A percentile compares a stretch with the other conserved stretches of the same genome.
Conservation (phyloP, 305 asterid species). For the Salvia sclarea region DNA sequence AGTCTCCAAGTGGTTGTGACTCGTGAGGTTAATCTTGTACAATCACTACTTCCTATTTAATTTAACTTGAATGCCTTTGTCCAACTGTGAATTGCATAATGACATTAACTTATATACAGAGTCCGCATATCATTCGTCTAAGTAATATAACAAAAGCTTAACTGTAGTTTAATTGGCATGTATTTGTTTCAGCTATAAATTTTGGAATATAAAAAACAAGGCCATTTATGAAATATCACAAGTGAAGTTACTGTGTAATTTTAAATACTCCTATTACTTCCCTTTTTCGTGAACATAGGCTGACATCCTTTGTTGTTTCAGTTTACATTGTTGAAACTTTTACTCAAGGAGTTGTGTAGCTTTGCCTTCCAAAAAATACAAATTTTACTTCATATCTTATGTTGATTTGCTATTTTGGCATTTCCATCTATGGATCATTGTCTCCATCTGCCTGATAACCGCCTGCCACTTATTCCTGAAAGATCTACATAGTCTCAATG, state of each 20-base stretch:
- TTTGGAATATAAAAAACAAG: background rate
- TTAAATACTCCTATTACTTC: background rate
- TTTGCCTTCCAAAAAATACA: constrained; percentile 4
- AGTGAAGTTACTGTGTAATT: constrained; percentile 6
- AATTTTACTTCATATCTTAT: background rate
- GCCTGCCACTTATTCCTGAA: constrained; percentile 9
- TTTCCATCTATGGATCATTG: constrained; percentile 12
- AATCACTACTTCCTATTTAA: background rate
- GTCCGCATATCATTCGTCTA: constrained; percentile 9
- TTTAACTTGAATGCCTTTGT: constrained; percentile 14
- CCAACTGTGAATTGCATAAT: background rate
- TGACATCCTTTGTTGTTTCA: constrained; percentile 8
- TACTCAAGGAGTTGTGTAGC: constrained; percentile 12
- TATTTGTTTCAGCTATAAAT: constrained; percentile 20
- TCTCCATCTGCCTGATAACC: constrained; percentile 20
- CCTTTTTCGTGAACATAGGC: background rate
- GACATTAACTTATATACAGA: background rate
- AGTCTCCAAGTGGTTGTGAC: background rate
- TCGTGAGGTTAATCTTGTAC: background rate
- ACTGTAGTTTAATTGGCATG: background rate
- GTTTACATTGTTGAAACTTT: constrained; percentile 13
- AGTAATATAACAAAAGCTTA: background rate
- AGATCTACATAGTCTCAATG: constrained; percentile 13
- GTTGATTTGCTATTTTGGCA: constrained; percentile 17
- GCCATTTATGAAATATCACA: background rate